Base-by-base conservation (phyloP, 441 rosid genomes). In the Lagerstroemia fauriei region DNA sequence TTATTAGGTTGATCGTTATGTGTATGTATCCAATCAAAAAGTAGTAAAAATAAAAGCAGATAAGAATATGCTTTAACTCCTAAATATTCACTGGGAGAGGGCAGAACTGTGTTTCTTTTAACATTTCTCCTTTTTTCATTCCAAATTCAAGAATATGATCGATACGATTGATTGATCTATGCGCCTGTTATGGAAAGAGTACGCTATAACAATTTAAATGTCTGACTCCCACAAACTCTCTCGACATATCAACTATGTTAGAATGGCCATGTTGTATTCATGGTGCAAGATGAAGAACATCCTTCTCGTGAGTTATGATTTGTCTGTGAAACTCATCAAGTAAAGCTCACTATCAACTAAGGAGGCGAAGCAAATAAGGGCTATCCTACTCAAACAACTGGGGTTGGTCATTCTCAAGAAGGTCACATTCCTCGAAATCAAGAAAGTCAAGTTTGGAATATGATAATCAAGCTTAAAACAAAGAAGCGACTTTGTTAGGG, bases 401-500 rank as follows among this genome's bases (percentile, higher is more conserved):
- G 91, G 90, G 27, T 80, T 95, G 76, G 73, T 93, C 29, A 85
- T 95, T 63, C 89, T 95, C 47, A 97, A 95, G 98, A 95, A 89
- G 95, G 98, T 7, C 97, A 95, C 84, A 93, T 92, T 1, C 91
- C 96, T 27, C 93, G 96, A 20, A 95, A 95, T 78, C 84, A 87
- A n/a, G 82, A 77, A 7, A 90, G 93, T 77, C 77, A 68, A 29
- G 87, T 95, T 68, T 95, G 94, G 92, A 88, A 90, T 86, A 92
- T 89, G 81, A 84, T 92, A 24, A 80, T 89, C 10, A 89, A 85
- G 38, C 82, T 93, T 22, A 84, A 84, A 73, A 92, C 97, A 0
- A 81, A 86, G 48, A 93, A 84, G 86, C 91, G 93, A 88, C 92
- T 78, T 94, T 95, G 34, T 92, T 96, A 0, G 98, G 98, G 75